phyloP scores from a whole-genome alignment of 768 basidiomycete genomes.

The Agaricus sinodeliciosus region DNA sequence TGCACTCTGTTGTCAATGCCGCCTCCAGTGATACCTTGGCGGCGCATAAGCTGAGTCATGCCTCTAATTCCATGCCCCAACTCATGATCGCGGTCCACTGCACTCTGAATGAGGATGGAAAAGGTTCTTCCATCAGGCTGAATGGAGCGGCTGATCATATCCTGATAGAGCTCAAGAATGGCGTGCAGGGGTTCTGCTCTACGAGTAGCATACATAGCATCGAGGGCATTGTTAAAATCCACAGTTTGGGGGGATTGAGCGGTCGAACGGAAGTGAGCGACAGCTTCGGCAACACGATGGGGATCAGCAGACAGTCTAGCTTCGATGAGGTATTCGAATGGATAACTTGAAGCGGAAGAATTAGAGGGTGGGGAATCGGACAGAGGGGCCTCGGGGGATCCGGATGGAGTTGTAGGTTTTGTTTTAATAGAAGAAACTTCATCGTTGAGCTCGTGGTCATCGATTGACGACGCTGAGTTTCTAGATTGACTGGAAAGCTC shows the following conservation, averaged over 20 bases:
- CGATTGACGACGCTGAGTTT: neutral
- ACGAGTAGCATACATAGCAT: conserved; percentile 43
- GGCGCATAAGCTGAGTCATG: conserved; percentile 30
- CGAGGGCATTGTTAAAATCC: conserved; percentile 61
- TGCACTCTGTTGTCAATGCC: neutral
- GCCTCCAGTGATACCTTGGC: neutral
- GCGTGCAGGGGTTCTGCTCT: conserved; percentile 47
- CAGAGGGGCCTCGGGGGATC: neutral
- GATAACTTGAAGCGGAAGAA: neutral
- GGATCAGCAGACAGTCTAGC: conserved; percentile 14
- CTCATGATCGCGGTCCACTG: conserved; percentile 65
- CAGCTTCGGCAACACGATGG: conserved; percentile 24
- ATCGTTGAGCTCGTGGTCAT: neutral
- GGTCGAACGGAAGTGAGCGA: conserved; percentile 25
- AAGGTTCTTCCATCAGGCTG: conserved; percentile 63
- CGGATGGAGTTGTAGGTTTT: conserved; percentile 1
- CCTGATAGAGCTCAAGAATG: conserved; percentile 64
- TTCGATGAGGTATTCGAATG: conserved; percentile 5
- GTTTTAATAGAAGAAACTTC: neutral
- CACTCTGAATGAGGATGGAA: conserved; percentile 47
- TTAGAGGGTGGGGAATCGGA: neutral
- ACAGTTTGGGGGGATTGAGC: conserved; percentile 29
- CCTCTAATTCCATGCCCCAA: conserved; percentile 38
- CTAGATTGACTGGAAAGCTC: conserved; percentile 6
- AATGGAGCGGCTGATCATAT: conserved; percentile 56